phyloP scores from a whole-genome alignment of 257 asterid genomes.

The Cordia subcordata region DNA sequence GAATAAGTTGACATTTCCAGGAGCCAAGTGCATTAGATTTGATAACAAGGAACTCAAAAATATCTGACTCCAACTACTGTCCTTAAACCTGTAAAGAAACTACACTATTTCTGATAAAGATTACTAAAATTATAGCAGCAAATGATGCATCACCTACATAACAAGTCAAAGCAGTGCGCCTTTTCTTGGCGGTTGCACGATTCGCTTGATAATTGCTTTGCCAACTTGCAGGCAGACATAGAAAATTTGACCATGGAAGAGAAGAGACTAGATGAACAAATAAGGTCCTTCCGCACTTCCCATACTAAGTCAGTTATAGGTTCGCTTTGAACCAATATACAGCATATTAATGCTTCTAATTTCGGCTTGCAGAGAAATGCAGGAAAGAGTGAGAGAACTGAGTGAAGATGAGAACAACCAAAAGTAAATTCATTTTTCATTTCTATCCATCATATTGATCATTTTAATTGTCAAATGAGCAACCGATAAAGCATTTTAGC shows the following conservation, averaged over 20 bases:
- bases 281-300: constrained; percentile 25
- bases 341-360: constrained; percentile 11
- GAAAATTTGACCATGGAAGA: constrained; percentile 34
- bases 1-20: no score
- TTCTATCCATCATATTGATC: not conserved
- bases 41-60: no score
- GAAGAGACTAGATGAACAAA: constrained; percentile 33
- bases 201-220: constrained; percentile 1
- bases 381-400: constrained; percentile 36
- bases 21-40: no score
- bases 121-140: not conserved
- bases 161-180: not conserved
- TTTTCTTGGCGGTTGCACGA: not conserved
- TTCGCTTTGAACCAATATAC: constrained; percentile 4
- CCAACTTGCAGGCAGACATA: constrained; percentile 30
- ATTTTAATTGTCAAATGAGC: not conserved
- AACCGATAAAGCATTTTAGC: not conserved
- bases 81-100: not conserved
- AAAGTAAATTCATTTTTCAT: constrained; percentile 27
- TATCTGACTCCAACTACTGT: not conserved
- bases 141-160: not conserved
- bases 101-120: not conserved
- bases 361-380: constrained; percentile 34
- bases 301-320: not conserved
- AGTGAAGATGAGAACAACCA: constrained; percentile 42